A percentile compares a stretch with the other conserved stretches of the same genome.
Evolutionary conservation across 2,329 filamentous ascomycete genomes (phyloP).

Genomic region (Aspergillus costaricaensis): DNA sequence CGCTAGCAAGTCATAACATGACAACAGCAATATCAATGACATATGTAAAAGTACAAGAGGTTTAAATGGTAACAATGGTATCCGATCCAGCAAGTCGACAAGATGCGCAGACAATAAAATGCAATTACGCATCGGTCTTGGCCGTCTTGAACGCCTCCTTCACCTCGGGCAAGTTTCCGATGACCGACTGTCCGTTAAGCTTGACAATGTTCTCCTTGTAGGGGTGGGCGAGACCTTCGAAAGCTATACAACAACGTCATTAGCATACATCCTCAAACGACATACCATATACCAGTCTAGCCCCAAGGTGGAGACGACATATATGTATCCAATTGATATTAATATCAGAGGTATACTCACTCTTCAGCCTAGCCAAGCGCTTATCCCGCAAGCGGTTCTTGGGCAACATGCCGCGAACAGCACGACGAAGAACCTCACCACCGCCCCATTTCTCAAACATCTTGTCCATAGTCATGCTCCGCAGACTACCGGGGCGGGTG

Average conservation of each 20-base stretch:
- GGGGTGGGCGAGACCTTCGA: slow-evolving; percentile 88
- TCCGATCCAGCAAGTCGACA: slow-evolving; percentile 14
- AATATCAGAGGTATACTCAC: slow-evolving; percentile 38
- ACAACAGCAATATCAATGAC: slow-evolving; percentile 18
- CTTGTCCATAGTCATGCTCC: slow-evolving; percentile 88
- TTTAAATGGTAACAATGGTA: slow-evolving; percentile 9
- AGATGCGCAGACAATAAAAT: background rate
- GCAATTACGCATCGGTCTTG: slow-evolving; percentile 29
- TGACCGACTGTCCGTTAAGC: slow-evolving; percentile 60
- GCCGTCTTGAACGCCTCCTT: slow-evolving; percentile 40
- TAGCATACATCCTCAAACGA: background rate
- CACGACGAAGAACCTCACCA: slow-evolving; percentile 84
- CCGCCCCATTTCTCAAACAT: slow-evolving; percentile 95
- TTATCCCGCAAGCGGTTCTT: slow-evolving; percentile 93
- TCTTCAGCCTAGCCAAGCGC: slow-evolving; percentile 82
- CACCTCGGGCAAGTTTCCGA: slow-evolving; percentile 39
- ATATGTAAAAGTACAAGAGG: slow-evolving; percentile 30
- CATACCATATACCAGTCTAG: background rate
- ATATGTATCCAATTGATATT: too few relatives aligned
- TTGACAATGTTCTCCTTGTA: slow-evolving; percentile 85
- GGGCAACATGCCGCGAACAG: slow-evolving; percentile 94
- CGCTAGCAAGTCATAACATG: slow-evolving; percentile 37
- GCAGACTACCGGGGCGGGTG: slow-evolving; percentile 83
- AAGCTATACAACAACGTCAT: slow-evolving; percentile 56
- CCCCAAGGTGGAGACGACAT: background rate